Conservation (phyloP, 331 rosid species). For the Quercus phellos region DNA sequence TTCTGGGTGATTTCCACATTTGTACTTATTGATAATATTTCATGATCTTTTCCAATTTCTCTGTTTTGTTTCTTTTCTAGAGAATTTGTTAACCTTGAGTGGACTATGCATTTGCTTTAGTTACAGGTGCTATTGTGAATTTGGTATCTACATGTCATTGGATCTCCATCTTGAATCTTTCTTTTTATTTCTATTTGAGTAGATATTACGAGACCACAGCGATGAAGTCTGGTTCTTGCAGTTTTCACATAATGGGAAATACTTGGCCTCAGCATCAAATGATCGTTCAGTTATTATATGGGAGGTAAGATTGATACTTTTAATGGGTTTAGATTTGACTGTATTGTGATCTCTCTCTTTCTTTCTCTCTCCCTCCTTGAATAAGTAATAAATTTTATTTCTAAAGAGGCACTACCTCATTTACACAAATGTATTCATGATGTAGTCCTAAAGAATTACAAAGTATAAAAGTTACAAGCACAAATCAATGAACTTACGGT, state of each 20-base stretch:
- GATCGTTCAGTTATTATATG: slow-evolving; percentile 84
- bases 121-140: not conserved
- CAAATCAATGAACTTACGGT: no score
- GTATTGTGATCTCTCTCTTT: not conserved
- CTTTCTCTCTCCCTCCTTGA: no score
- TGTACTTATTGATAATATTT: not conserved
- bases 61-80: not conserved
- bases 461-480: no score
- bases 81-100: not conserved
- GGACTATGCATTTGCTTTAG: not conserved
- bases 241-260: slow-evolving; percentile 86
- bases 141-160: slow-evolving; percentile 9
- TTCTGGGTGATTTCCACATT: not conserved
- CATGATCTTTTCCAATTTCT: not conserved
- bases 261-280: slow-evolving; percentile 90
- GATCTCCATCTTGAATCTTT: slow-evolving; percentile 12
- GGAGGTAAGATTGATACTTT: slow-evolving; percentile 61
- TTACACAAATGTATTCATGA: no score
- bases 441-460: no score
- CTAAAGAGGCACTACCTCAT: no score
- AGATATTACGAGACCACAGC: slow-evolving; percentile 75
- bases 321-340: slow-evolving; percentile 1
- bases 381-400: no score
- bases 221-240: slow-evolving; percentile 94
- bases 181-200: slow-evolving; percentile 16